Conservation (phyloP, 1,284 basidiomycete species). For the Heterobasidion annosum region DNA sequence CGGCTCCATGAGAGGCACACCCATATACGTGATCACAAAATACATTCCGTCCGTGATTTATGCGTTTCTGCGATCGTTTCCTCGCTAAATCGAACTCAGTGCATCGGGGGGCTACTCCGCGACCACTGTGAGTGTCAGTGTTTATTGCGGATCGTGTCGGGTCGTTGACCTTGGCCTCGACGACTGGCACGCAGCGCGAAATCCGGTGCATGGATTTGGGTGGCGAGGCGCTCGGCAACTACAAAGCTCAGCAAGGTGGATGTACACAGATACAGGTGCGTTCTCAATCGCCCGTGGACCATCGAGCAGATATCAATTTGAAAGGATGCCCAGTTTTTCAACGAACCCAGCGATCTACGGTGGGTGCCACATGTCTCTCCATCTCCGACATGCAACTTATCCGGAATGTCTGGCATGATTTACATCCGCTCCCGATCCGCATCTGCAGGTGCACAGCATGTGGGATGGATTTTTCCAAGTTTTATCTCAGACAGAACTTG, state of each 20-base stretch:
- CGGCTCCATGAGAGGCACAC: conserved; percentile 27
- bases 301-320: no score
- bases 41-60: conserved; percentile 27
- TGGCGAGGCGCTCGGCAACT: conserved; percentile 27
- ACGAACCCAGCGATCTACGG: conserved; percentile 29
- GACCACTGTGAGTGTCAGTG: conserved; percentile 19
- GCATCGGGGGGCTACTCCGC: conserved; percentile 16
- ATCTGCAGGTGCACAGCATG: conserved; percentile 27
- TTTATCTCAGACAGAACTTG: conserved; percentile 27
- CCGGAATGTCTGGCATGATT: neutral
- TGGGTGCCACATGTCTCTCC: conserved; percentile 11
- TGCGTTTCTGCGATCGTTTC: conserved; percentile 1
- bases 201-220: conserved; percentile 35
- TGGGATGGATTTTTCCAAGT: conserved; percentile 30
- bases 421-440: neutral
- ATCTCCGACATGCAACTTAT: neutral
- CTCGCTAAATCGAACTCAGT: conserved; percentile 17
- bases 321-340: conserved; percentile 24
- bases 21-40: conserved; percentile 34
- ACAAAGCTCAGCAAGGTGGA: conserved; percentile 31
- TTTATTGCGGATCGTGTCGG: no score
- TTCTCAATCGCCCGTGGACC: neutral
- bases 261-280: conserved; percentile 33
- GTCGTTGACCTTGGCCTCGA: neutral
- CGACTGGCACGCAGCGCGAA: conserved; percentile 21